phyloP scores from a whole-genome alignment of 768 basidiomycete species.

The Fibroporia radiculosa region DNA sequence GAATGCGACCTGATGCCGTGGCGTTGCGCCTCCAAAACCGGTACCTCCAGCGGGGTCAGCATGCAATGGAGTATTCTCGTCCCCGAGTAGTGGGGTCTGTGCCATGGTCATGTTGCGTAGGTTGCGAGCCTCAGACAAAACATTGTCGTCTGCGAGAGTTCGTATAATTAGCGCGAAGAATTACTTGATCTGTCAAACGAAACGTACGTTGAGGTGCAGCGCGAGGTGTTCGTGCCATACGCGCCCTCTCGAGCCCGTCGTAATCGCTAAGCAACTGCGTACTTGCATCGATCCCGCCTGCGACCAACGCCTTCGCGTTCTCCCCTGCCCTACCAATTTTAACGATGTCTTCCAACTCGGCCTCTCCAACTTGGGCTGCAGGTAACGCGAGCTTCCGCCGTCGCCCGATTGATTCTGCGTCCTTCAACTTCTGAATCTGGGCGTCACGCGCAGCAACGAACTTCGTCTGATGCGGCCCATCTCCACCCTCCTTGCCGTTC shows the following conservation, averaged over 20 bases:
- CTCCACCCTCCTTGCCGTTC: slow-evolving; percentile 55
- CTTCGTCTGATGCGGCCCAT: slow-evolving; percentile 71
- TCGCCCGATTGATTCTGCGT: slow-evolving; percentile 91
- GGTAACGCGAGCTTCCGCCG: slow-evolving; percentile 81
- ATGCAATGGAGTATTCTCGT: slow-evolving; percentile 96
- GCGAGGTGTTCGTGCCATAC: slow-evolving; percentile 89
- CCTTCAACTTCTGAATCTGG: slow-evolving; percentile 95
- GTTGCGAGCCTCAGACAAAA: slow-evolving; percentile 93
- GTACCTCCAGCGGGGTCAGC: slow-evolving; percentile 65
- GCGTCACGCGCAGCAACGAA: slow-evolving; percentile 96
- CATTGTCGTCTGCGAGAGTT: slow-evolving; percentile 71
- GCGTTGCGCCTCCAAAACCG: slow-evolving; percentile 93
- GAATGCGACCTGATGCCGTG: slow-evolving; percentile 82
- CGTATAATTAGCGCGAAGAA: slow-evolving; percentile 1
- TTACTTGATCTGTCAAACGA: slow-evolving; percentile 1
- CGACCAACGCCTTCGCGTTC: slow-evolving; percentile 78
- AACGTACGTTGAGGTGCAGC: slow-evolving; percentile 88
- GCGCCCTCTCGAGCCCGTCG: slow-evolving; percentile 79
- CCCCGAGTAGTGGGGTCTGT: slow-evolving; percentile 92
- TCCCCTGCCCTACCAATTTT: slow-evolving; percentile 95
- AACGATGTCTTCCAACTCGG: slow-evolving; percentile 94
- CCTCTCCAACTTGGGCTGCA: slow-evolving; percentile 86
- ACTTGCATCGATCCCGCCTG: slow-evolving; percentile 76
- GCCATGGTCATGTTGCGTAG: slow-evolving; percentile 86
- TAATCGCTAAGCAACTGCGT: slow-evolving; percentile 88